Evolutionary conservation across 306 rosid genomes (phyloP), one percentile per base, ranked within the genome.

Genomic region (Geum urbanum): DNA sequence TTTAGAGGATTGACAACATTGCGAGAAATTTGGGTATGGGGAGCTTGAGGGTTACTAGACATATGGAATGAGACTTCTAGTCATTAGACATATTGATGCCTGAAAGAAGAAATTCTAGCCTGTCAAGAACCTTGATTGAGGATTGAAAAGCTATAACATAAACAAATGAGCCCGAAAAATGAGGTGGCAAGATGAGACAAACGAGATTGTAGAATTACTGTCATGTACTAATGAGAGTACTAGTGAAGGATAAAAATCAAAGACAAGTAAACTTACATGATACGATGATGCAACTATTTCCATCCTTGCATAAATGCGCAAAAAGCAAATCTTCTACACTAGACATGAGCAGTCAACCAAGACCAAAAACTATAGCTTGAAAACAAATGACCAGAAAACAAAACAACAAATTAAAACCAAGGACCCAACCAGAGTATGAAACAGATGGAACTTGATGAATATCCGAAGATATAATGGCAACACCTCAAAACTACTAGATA

Each of bases 241-340:
- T 16, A 19, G 41, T 72, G 8, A 9, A 63, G 49, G 9, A 35
- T 18, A 39, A 19, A 9, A 48, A 32, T 16, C 40, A 67, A 50
- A 75, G 27, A 8, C 71, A 43, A 12, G 41, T 50, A 40, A 3
- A 20, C 35, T 68, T 43, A 27, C 19, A 39, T 69, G 52, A 4
- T 41, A 16, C n/a, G 44, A 15, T 40, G 4, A 27, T 32, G 49
- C 39, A 20, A 41, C 7, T 35, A 63, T 32, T 35, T 70, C 14
- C 66, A 53, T 67, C 56, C 22, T 63, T 45, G 46, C 56, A 45
- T 9, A 4, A 24, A 76, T 55, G 5, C 72, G 10, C 55, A 14
- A 37, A 45, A 50, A 45, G 40, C 62, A 47, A 35, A 40, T 9
- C 22, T 61, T 14, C 59, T 19, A 9, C 35, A 54, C 20, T 19